phyloP scores from a whole-genome alignment of 352 stramenopile species.

The Pythium scleroteichum region DNA sequence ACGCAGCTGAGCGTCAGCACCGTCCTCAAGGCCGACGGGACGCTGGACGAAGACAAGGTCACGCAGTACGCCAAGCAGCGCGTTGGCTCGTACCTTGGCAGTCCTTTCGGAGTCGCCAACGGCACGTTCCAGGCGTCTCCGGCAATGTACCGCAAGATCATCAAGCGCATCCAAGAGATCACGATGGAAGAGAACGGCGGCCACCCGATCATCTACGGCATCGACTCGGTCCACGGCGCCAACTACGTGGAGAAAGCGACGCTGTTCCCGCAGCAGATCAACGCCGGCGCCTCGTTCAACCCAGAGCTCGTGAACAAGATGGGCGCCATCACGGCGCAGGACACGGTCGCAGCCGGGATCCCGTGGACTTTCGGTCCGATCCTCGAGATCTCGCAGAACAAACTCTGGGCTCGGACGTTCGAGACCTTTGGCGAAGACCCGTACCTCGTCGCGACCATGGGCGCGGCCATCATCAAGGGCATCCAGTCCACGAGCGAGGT shows the following conservation, averaged over 20 bases:
- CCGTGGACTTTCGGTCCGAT: conserved; percentile 81
- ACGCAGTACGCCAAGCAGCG: conserved; percentile 55
- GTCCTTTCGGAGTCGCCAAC: conserved; percentile 31
- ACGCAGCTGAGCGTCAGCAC: conserved; percentile 77
- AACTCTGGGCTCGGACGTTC: conserved; percentile 69
- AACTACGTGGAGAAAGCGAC: conserved; percentile 66
- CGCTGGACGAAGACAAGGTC: conserved; percentile 47
- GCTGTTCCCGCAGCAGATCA: conserved; percentile 76
- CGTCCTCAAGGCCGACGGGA: conserved; percentile 46
- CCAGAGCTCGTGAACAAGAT: conserved; percentile 40
- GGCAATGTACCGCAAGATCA: conserved; percentile 48
- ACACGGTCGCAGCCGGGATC: conserved; percentile 68
- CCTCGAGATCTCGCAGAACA: conserved; percentile 61
- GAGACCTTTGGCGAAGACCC: conserved; percentile 89
- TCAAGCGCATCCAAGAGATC: conserved; percentile 57
- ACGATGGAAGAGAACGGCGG: conserved; percentile 39
- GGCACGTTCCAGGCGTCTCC: conserved; percentile 43
- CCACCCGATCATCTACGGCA: conserved; percentile 60
- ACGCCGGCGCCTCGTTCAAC: conserved; percentile 78
- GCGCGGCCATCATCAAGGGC: conserved; percentile 41
- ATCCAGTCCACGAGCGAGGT: conserved; percentile 22
- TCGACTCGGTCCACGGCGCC: conserved; percentile 76
- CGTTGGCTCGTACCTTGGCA: conserved; percentile 72
- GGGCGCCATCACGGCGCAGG: conserved; percentile 49
- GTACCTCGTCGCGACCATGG: conserved; percentile 56